phyloP scores from a whole-genome alignment of 140 eudicot genomes.

The Senecio squalidus region DNA sequence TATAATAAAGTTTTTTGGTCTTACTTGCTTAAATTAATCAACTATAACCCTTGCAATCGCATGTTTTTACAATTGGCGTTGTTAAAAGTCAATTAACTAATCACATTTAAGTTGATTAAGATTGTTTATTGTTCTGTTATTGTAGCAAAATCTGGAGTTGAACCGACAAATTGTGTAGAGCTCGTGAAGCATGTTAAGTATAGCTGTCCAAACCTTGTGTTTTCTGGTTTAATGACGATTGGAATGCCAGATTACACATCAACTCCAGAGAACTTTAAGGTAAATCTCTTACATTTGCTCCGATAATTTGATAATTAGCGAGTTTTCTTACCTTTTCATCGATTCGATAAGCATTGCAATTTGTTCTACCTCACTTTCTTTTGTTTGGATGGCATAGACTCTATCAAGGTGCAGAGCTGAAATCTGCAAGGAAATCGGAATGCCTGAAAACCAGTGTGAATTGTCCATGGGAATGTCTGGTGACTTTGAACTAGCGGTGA shows the following conservation, averaged over 20 bases:
- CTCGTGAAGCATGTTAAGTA: slow-evolving; percentile 70
- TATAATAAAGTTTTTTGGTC: not conserved
- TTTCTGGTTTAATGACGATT: slow-evolving; percentile 94
- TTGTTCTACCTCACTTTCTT: slow-evolving; percentile 5
- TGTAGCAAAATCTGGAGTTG: slow-evolving; percentile 94
- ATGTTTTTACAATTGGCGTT: not conserved
- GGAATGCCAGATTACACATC: slow-evolving; percentile 97
- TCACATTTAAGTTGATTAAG: slow-evolving; percentile 2
- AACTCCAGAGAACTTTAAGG: slow-evolving; percentile 90
- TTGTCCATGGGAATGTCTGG: slow-evolving; percentile 99
- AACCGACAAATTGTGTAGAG: slow-evolving; percentile 72
- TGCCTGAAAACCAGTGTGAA: slow-evolving; percentile 69
- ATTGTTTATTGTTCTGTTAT: not conserved
- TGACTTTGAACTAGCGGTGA: slow-evolving; percentile 93
- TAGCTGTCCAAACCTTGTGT: slow-evolving; percentile 74
- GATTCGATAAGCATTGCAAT: not conserved
- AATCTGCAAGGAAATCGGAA: slow-evolving; percentile 77
- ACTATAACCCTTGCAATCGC: not conserved
- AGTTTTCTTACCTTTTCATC: not conserved
- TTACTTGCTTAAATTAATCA: not conserved
- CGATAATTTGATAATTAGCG: not conserved
- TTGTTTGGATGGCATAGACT: slow-evolving; percentile 38
- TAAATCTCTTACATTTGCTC: slow-evolving; percentile 16
- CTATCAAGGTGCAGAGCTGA: slow-evolving; percentile 62
- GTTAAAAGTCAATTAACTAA: not conserved